A percentile compares a stretch with the other conserved stretches of the same genome.
Evolutionary conservation across 2,329 filamentous ascomycete genomes (phyloP).

Genomic region (Ilyonectria mors-panacis): DNA sequence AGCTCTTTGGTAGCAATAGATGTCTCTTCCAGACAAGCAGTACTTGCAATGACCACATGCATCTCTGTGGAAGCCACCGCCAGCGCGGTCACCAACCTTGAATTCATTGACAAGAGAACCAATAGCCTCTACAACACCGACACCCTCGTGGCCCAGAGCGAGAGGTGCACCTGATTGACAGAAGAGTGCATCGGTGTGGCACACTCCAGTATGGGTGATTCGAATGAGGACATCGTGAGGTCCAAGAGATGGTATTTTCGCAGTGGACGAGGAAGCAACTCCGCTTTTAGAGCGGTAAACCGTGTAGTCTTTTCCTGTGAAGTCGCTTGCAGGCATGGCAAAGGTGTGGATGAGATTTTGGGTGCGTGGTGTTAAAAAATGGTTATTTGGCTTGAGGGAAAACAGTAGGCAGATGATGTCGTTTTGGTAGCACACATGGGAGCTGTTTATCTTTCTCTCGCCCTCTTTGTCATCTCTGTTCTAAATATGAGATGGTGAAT

Average conservation of each 20-base stretch:
- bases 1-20: constrained; percentile 29
- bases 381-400: too few relatives aligned
- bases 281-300: constrained; percentile 21
- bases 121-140: constrained; percentile 62
- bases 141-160: constrained; percentile 66
- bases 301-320: constrained; percentile 22
- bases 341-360: too few relatives aligned
- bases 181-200: constrained; percentile 20
- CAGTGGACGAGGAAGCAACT: not conserved
- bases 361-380: too few relatives aligned
- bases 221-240: constrained; percentile 32
- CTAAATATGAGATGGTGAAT: too few relatives aligned
- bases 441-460: too few relatives aligned
- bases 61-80: constrained; percentile 60
- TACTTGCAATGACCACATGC: constrained; percentile 65
- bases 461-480: too few relatives aligned
- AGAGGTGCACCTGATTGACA: not conserved
- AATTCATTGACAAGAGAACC: constrained; percentile 60
- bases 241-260: constrained; percentile 24
- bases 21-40: constrained; percentile 52
- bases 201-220: constrained; percentile 33
- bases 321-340: not conserved
- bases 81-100: constrained; percentile 63
- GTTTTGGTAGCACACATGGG: too few relatives aligned
- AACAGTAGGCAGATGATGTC: too few relatives aligned